A percentile compares a stretch with the other conserved stretches of the same genome.
Evolutionary conservation across 306 rosid species (phyloP).

Genomic region (Senna tora): DNA sequence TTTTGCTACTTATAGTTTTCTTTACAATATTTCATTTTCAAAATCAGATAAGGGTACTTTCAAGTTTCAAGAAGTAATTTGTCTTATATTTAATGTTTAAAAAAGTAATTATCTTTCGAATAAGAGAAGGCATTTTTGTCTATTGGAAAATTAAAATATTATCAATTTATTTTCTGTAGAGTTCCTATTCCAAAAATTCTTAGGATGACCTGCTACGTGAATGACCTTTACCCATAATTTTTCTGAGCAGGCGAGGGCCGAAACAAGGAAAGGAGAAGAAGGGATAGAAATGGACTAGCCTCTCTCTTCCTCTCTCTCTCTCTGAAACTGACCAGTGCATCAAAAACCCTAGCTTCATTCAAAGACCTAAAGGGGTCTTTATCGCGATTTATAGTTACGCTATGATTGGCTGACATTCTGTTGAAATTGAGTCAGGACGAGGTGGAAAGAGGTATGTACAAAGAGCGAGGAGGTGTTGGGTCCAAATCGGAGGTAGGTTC

Average conservation of each 20-base stretch:
- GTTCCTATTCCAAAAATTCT: background rate
- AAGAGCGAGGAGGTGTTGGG: slow-evolving; percentile 59
- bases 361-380: background rate
- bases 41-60: too few relatives aligned
- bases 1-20: too few relatives aligned
- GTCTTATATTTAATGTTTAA: background rate
- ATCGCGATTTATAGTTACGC: background rate
- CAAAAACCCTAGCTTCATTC: slow-evolving; percentile 42
- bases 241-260: background rate
- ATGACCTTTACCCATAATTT: background rate
- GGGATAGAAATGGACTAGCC: slow-evolving; percentile 13
- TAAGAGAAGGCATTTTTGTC: too few relatives aligned
- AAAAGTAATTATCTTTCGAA: background rate
- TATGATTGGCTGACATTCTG: slow-evolving; percentile 44
- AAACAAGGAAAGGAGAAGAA: background rate
- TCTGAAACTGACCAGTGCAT: slow-evolving; percentile 2
- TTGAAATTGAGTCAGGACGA: slow-evolving; percentile 1
- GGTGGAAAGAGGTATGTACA: slow-evolving; percentile 58
- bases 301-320: background rate
- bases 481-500: slow-evolving; percentile 59
- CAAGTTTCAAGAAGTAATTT: too few relatives aligned
- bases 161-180: background rate
- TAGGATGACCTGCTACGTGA: too few relatives aligned
- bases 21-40: background rate
- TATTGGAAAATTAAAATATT: background rate